A percentile compares a stretch with the other conserved stretches of the same genome.
Evolutionary conservation across 441 rosid species (phyloP).

Genomic region (Populus trichocarpa): DNA sequence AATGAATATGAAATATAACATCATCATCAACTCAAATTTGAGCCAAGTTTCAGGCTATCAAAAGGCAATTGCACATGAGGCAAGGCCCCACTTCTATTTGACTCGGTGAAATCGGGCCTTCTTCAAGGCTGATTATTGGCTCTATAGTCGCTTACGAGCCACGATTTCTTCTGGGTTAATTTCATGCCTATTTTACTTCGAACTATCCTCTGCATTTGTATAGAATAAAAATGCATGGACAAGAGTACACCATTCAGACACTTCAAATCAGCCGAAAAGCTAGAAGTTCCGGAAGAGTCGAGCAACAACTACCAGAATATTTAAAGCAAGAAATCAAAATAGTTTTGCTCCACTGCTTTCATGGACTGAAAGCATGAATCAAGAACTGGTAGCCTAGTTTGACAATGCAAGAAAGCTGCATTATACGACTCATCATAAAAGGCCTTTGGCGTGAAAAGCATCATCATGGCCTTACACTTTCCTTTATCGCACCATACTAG

Average conservation of each 20-base stretch:
- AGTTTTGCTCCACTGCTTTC: no score
- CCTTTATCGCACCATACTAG: slow-evolving; percentile 1
- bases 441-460: slow-evolving; percentile 14
- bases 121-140: slow-evolving; percentile 1
- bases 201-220: background rate
- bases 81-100: background rate
- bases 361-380: background rate
- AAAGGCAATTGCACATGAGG: background rate
- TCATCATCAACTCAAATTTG: background rate
- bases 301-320: no score
- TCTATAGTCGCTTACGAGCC: background rate
- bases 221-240: background rate
- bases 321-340: no score
- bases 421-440: slow-evolving; percentile 5
- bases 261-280: background rate
- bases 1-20: background rate
- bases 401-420: background rate
- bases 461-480: slow-evolving; percentile 20
- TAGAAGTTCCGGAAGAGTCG: no score
- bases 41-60: background rate
- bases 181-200: background rate
- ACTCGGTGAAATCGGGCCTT: background rate
- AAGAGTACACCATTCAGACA: background rate
- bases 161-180: no score
- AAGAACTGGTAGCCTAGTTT: background rate